Conservation (phyloP, 2,329 filamentous ascomycete genomes). For the Westerdykella ornata region DNA sequence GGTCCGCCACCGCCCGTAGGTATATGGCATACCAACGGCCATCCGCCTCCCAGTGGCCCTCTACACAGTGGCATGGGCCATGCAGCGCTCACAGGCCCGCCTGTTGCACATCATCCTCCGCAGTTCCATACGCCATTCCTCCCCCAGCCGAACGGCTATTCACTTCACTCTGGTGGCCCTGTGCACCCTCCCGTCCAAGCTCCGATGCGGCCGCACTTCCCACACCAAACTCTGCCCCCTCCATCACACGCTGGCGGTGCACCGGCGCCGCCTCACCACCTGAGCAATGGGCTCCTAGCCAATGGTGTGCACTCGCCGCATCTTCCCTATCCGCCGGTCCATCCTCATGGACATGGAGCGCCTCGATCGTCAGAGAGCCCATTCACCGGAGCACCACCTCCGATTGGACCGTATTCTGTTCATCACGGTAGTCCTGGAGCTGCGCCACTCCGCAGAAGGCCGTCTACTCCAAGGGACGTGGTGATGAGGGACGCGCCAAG, state of each 20-base stretch:
- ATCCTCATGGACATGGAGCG: conserved; percentile 28
- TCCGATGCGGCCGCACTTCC: not conserved
- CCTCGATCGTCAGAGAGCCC: conserved; percentile 34
- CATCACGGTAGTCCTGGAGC: conserved; percentile 31
- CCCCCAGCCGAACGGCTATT: conserved; percentile 29
- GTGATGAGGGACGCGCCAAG: conserved; percentile 28
- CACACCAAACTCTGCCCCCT: conserved; percentile 4
- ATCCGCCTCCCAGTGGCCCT: conserved; percentile 15
- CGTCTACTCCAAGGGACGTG: conserved; percentile 31
- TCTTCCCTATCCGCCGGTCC: conserved; percentile 33
- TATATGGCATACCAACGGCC: conserved; percentile 25
- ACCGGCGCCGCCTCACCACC: conserved; percentile 28
- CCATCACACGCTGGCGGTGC: conserved; percentile 18
- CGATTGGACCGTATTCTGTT: conserved; percentile 20
- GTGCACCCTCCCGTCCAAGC: conserved; percentile 23
- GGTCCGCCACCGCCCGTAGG: conserved; percentile 24
- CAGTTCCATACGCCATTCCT: conserved; percentile 29
- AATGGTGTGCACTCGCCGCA: conserved; percentile 38
- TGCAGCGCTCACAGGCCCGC: conserved; percentile 10
- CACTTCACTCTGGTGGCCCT: conserved; percentile 25
- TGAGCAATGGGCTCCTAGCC: conserved; percentile 28
- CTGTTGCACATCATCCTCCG: conserved; percentile 20
- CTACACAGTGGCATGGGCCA: conserved; percentile 30
- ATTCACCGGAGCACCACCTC: conserved; percentile 25
- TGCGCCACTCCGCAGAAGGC: conserved; percentile 17